phyloP scores from a whole-genome alignment of 2,329 filamentous ascomycete genomes.

The Hypoxylon sp. region DNA sequence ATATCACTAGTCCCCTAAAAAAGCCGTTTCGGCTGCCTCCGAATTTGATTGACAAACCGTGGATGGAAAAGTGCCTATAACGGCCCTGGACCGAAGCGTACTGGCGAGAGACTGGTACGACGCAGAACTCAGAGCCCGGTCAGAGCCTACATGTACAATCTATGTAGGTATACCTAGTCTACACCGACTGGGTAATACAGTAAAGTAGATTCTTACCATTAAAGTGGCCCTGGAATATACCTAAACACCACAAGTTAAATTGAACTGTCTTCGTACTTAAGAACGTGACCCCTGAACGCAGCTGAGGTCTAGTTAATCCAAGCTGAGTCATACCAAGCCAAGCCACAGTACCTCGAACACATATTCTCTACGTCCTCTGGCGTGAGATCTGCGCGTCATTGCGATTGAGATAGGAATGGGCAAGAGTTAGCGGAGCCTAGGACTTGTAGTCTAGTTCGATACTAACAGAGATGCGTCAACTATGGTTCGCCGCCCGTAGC shows the following conservation, averaged over 20 bases:
- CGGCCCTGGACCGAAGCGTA: not conserved
- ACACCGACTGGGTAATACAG: not conserved
- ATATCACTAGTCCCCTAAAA: not conserved
- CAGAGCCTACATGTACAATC: not conserved
- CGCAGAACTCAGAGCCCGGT: not conserved
- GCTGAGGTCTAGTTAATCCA: not conserved
- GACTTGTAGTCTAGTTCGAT: not conserved
- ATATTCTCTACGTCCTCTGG: not conserved
- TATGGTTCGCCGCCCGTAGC: slow-evolving; percentile 2
- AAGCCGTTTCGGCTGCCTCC: slow-evolving; percentile 1
- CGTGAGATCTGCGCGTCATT: no score
- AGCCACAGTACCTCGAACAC: not conserved
- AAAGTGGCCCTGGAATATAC: not conserved
- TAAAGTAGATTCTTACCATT: no score
- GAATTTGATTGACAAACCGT: not conserved
- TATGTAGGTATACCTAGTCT: no score
- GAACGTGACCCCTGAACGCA: not conserved
- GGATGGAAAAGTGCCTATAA: not conserved
- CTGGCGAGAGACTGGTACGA: not conserved
- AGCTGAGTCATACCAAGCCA: not conserved
- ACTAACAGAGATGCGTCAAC: not conserved
- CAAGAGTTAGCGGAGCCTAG: not conserved
- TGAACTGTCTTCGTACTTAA: not conserved
- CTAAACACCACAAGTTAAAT: not conserved
- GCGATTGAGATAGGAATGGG: not conserved